Conservation (phyloP, 495 filamentous ascomycete species). For the Annulohypoxylon stygium region DNA sequence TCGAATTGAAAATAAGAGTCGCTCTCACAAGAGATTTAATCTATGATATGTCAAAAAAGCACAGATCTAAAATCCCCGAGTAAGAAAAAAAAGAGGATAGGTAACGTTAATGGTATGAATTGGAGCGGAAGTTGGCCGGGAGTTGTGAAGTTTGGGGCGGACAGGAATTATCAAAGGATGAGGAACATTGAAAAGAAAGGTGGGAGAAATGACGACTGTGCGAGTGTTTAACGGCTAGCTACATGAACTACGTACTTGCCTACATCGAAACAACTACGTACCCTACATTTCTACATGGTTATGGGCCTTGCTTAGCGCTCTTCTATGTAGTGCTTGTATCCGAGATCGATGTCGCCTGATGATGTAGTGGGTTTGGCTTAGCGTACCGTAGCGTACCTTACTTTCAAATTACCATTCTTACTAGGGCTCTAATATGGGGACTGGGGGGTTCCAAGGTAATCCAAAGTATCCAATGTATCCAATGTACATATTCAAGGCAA, state of each 20-base stretch:
- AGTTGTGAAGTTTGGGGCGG: conserved; percentile 27
- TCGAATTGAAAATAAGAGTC: conserved; percentile 26
- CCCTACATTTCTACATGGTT: conserved; percentile 30
- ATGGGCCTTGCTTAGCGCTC: conserved; percentile 38
- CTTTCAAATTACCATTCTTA: conserved; percentile 23
- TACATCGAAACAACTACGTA: conserved; percentile 45
- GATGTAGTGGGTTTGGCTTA: conserved; percentile 46
- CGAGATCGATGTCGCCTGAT: conserved; percentile 49
- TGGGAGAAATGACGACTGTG: conserved; percentile 48
- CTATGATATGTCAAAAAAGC: conserved; percentile 35
- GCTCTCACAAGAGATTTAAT: conserved; percentile 34
- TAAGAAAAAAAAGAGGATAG: conserved; percentile 18
- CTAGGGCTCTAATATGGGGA: conserved; percentile 27
- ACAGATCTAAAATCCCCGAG: conserved; percentile 33
- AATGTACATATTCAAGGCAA: too few relatives aligned
- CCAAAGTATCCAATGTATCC: too few relatives aligned
- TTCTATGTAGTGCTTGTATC: conserved; percentile 33
- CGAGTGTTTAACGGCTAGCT: conserved; percentile 41
- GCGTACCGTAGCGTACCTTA: conserved; percentile 27
- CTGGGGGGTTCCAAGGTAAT: conserved; percentile 9
- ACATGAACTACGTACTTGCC: conserved; percentile 39
- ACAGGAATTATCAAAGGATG: conserved; percentile 41
- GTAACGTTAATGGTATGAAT: conserved; percentile 14
- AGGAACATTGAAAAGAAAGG: conserved; percentile 36
- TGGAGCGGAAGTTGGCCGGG: conserved; percentile 10